Percentiles rank a stretch among this genome's conserved stretches.
phyloP scores from a whole-genome alignment of 805 yeast species.

The Barnettozyma botsteinii region DNA sequence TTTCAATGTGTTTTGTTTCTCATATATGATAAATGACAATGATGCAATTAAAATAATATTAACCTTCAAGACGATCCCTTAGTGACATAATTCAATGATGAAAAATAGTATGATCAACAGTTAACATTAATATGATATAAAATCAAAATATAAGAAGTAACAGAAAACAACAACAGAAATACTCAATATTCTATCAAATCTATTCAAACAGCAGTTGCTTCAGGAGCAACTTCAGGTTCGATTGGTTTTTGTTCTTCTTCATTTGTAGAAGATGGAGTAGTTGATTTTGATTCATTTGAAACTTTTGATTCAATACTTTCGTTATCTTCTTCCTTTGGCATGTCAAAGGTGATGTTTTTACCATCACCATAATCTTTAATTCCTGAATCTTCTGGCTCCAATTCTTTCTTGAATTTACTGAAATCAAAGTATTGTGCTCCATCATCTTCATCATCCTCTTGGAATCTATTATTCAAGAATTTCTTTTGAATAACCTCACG shows the following conservation, averaged over 20 bases:
- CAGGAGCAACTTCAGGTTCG: background rate
- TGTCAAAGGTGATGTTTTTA: slow-evolving; percentile 27
- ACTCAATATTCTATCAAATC: background rate
- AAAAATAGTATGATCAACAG: slow-evolving; percentile 27
- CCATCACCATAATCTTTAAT: slow-evolving; percentile 15
- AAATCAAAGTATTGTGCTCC: slow-evolving; percentile 33
- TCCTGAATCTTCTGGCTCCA: slow-evolving; percentile 18
- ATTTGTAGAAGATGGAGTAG: slow-evolving; percentile 1
- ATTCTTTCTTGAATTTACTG: slow-evolving; percentile 29
- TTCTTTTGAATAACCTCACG: slow-evolving; percentile 61
- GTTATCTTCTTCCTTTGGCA: slow-evolving; percentile 26
- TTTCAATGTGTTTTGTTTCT: background rate
- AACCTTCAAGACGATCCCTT: slow-evolving; percentile 8
- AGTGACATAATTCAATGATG: slow-evolving; percentile 18
- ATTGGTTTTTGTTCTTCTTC: background rate
- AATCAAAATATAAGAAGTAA: too few relatives aligned
- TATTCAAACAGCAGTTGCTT: background rate
- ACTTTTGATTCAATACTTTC: slow-evolving; percentile 5
- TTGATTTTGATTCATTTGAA: slow-evolving; percentile 3
- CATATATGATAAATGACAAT: background rate
- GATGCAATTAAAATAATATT: slow-evolving; percentile 8
- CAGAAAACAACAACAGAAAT: background rate
- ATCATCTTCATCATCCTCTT: slow-evolving; percentile 10
- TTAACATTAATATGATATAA: too few relatives aligned
- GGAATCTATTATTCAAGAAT: slow-evolving; percentile 33